Conservation (phyloP, 2,329 filamentous ascomycete genomes). For the Immersiporthe knoxdaviesiana region DNA sequence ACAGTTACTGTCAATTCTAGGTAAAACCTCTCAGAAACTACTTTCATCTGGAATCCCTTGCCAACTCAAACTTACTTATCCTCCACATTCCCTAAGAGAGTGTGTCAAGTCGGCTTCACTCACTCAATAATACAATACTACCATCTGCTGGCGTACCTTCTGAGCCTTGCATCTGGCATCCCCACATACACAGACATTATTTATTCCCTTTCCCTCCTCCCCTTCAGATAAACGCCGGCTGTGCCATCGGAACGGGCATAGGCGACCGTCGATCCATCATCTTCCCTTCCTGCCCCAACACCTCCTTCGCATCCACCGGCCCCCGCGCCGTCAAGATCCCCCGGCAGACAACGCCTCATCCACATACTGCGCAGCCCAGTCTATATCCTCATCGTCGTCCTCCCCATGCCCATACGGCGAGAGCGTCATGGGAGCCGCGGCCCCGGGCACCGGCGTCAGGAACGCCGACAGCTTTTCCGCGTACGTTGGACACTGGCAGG, state of each 20-base stretch:
- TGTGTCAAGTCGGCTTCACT: neutral
- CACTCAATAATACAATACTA: neutral
- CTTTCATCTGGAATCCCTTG: neutral
- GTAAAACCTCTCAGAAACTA: too few relatives aligned
- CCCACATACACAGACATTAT: neutral
- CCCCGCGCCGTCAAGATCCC: neutral
- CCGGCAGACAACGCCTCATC: neutral
- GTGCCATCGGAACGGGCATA: neutral
- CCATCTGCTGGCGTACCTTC: neutral
- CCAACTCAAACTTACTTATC: neutral
- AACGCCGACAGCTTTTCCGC: constrained; percentile 29
- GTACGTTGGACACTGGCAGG: constrained; percentile 25
- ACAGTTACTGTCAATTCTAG: too few relatives aligned
- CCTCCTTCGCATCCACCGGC: constrained; percentile 11
- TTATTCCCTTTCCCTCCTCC: too few relatives aligned
- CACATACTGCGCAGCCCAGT: constrained; percentile 23
- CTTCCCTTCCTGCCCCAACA: neutral
- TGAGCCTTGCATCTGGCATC: neutral
- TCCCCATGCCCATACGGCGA: neutral
- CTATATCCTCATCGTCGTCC: constrained; percentile 15
- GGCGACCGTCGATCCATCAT: constrained; percentile 1
- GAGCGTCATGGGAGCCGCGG: neutral
- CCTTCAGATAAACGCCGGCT: constrained; percentile 9
- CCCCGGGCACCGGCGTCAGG: constrained; percentile 21
- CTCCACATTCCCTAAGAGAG: neutral